Evolutionary conservation across 83 land plant genomes (phyloP).

Genomic region (Thuja plicata): DNA sequence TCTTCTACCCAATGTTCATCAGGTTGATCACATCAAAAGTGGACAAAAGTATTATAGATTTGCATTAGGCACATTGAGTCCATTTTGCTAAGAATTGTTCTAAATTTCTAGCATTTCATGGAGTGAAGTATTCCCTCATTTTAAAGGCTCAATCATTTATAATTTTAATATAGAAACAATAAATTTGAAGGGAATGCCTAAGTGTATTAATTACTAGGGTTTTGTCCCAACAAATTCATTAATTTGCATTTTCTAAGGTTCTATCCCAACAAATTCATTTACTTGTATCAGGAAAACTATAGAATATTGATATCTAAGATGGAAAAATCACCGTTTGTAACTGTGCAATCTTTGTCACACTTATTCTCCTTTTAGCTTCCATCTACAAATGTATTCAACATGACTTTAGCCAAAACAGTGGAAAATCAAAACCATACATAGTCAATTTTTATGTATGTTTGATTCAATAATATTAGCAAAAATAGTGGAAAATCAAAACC

Average conservation of each 20-base stretch:
- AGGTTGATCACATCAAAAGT: slow-evolving; percentile 54
- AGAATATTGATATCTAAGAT: background rate
- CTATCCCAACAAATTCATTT: too few relatives aligned
- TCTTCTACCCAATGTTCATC: slow-evolving; percentile 66
- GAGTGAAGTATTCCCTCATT: slow-evolving; percentile 30
- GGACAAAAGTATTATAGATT: slow-evolving; percentile 37
- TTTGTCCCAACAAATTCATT: too few relatives aligned
- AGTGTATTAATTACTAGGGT: too few relatives aligned
- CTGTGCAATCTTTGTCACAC: background rate
- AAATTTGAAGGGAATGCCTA: background rate
- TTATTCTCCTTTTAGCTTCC: background rate
- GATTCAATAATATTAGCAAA: background rate
- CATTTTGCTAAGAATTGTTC: slow-evolving; percentile 58
- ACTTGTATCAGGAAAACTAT: background rate
- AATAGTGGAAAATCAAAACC: background rate
- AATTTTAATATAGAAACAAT: background rate
- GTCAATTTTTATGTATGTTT: background rate
- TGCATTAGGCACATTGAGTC: slow-evolving; percentile 71
- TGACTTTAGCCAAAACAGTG: background rate
- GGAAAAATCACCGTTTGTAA: background rate
- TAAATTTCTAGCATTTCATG: slow-evolving; percentile 58
- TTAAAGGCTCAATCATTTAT: background rate
- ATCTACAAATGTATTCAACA: background rate
- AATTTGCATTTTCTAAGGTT: too few relatives aligned
- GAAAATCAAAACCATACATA: background rate